Evolutionary conservation across 2,329 filamentous ascomycete species (phyloP), one percentile per base, ranked within the genome.

Genomic region (Alternaria sp.): DNA sequence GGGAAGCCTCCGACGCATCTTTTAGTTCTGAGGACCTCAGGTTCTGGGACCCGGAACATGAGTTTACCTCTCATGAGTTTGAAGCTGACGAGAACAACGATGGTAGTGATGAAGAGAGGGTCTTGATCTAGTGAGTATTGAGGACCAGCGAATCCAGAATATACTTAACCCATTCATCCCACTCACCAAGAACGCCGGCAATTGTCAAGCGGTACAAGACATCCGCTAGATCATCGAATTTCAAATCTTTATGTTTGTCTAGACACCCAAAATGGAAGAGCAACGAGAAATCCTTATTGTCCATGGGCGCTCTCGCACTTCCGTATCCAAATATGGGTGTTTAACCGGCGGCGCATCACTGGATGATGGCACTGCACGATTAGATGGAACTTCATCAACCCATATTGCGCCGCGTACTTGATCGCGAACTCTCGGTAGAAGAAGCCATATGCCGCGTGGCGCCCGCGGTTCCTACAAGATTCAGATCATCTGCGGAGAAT

Each of bases 331-430:
- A 51, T 12, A 50, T 51, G 28, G 13, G 55, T 26, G 23, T 62
- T 68, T 68, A 68, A 36, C 66, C 66, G 66, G 56, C 21, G 25
- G 40, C 13, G 28, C 12, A 23, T 47, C 49, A 62, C 45, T 68
- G 57, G 66, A 28, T 25, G 26, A 51, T 3, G 9, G 44, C 40
- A 23, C 26, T 61, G 61, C 61, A 62, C 30, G 15, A 19, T 56
- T 26, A 62, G 21, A 66, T 61, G 40, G 50, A 49, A 61, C 21
- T 59, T 66, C 56, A 66, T 68, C 45, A 64, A 56, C 10, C 28
- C 17, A 68, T 47, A 68, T 64, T 68, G 56, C 43, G 56, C 55
- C 58, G 59, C 66, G 59, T 62, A 66, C 61, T 54, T 52, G 28
- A 54, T 23, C 59, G 32, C 47, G 10, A 40, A 12, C 23, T 10